These are phyloP conservation scores for Yarrowia sp. DNA, from an alignment of 805 yeast species.

Conservation along the genomic window DNA sequence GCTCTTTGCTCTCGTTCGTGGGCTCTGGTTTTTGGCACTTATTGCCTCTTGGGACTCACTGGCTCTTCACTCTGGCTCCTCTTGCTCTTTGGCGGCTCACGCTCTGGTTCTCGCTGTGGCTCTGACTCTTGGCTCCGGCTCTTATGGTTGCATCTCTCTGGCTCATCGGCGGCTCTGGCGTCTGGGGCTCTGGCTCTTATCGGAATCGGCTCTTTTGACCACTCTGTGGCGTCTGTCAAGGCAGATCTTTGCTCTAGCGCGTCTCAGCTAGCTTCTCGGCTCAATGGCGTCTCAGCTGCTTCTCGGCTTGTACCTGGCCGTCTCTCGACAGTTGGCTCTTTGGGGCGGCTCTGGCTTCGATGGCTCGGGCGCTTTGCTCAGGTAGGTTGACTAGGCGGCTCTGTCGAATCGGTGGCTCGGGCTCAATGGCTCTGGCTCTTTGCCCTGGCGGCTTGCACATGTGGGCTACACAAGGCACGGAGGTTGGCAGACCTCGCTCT, in stretches of 20 bases:
- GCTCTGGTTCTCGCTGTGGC: conserved; percentile 1
- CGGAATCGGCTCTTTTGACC: conserved; percentile 6
- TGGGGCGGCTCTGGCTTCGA: conserved; percentile 14
- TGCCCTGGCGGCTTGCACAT: conserved; percentile 9
- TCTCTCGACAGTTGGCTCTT: conserved; percentile 18
- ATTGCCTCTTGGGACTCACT: conserved; percentile 5
- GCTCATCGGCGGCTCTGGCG: not conserved
- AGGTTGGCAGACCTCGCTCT: too few relatives aligned
- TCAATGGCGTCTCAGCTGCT: not conserved
- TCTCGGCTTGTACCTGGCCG: conserved; percentile 18
- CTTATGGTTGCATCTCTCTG: not conserved
- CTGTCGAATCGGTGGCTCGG: conserved; percentile 1
- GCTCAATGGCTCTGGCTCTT: not conserved
- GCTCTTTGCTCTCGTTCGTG: conserved; percentile 1
- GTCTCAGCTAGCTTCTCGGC: not conserved
- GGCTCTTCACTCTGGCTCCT: conserved; percentile 14
- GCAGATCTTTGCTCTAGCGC: conserved; percentile 19
- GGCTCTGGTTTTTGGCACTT: conserved; percentile 7
- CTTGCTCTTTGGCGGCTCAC: too few relatives aligned
- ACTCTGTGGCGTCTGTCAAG: not conserved
- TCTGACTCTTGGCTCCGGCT: not conserved
- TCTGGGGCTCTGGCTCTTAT: not conserved
- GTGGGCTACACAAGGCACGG: too few relatives aligned
- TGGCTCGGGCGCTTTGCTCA: conserved; percentile 23
- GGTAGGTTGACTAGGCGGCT: conserved; percentile 18